Evolutionary conservation across 495 filamentous ascomycete genomes (phyloP).

Genomic region (Xylaria venustula): DNA sequence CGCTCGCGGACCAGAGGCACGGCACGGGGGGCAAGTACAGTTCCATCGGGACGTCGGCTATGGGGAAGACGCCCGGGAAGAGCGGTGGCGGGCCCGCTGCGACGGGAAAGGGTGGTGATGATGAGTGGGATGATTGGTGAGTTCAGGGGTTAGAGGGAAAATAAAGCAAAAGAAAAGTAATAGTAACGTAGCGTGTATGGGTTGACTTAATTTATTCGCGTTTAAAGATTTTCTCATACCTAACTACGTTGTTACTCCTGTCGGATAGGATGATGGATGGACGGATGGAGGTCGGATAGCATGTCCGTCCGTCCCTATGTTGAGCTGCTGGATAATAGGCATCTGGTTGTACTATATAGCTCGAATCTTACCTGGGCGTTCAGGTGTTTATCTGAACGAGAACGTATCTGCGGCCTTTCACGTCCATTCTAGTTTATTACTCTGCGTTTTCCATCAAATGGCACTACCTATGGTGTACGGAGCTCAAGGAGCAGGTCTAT

Average conservation of each 20-base stretch:
- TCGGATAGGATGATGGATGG: too few relatives aligned
- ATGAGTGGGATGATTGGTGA: constrained; percentile 68
- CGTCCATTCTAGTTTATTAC: too few relatives aligned
- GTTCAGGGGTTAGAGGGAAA: too few relatives aligned
- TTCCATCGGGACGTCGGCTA: constrained; percentile 71
- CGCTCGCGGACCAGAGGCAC: constrained; percentile 46
- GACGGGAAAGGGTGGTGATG: constrained; percentile 48
- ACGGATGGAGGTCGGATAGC: background rate
- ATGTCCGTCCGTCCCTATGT: background rate
- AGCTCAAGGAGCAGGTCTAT: too few relatives aligned
- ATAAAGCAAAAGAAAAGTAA: background rate
- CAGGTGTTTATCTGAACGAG: too few relatives aligned
- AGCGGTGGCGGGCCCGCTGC: constrained; percentile 10
- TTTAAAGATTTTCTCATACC: background rate
- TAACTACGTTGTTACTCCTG: background rate
- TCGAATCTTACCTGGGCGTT: too few relatives aligned
- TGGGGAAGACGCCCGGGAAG: constrained; percentile 56
- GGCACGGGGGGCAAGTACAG: constrained; percentile 31
- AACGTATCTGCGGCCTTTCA: too few relatives aligned
- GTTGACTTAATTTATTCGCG: background rate
- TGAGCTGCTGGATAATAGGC: too few relatives aligned
- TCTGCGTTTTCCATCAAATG: too few relatives aligned
- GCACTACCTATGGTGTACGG: too few relatives aligned
- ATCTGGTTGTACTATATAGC: too few relatives aligned
- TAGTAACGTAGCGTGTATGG: background rate